These are phyloP conservation scores for Botrytis elliptica DNA, from an alignment of 2,329 filamentous ascomycete genomes.

Conservation along the genomic window DNA sequence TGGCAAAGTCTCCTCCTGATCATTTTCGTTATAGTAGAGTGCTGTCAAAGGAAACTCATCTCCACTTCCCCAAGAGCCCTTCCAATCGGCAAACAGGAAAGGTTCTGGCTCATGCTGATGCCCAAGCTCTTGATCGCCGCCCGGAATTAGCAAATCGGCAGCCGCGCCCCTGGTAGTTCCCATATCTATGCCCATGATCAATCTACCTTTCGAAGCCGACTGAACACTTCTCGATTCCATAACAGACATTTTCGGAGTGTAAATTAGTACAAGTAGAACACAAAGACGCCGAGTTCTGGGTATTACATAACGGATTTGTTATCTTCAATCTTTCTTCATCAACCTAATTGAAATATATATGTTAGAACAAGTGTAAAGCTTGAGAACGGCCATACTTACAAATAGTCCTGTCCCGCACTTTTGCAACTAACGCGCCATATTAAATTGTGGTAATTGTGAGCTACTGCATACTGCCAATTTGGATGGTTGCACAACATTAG, in stretches of 20 bases:
- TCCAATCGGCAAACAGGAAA: not conserved
- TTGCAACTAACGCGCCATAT: not conserved
- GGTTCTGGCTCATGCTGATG: not conserved
- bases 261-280: not conserved
- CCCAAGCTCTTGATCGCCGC: not conserved
- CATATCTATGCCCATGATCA: conserved; percentile 6
- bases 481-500: not conserved
- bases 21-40: not conserved
- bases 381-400: not conserved
- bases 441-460: not conserved
- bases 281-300: not conserved
- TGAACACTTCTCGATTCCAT: not conserved
- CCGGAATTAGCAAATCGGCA: not conserved
- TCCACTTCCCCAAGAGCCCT: not conserved
- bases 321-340: not conserved
- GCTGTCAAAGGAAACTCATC: not conserved
- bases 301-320: not conserved
- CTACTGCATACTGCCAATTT: not conserved
- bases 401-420: not conserved
- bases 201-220: not conserved
- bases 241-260: not conserved
- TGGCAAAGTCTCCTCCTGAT: not conserved
- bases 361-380: not conserved
- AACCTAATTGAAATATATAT: not conserved
- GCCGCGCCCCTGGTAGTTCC: conserved; percentile 10